phyloP scores from a whole-genome alignment of 192 early-diverging fungal genomes.

The Entomortierella beljakovae region DNA sequence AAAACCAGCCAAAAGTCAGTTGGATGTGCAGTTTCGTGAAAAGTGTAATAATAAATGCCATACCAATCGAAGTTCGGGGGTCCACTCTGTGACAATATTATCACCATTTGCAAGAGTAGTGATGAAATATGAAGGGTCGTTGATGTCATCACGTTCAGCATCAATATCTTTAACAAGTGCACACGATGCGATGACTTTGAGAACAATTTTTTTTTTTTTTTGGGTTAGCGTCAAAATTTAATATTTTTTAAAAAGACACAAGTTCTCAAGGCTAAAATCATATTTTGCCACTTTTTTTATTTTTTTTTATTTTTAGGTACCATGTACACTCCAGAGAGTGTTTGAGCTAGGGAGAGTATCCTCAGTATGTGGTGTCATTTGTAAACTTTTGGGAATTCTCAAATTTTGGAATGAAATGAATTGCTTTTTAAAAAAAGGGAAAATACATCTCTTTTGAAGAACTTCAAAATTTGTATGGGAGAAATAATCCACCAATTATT shows the following conservation, averaged over 20 bases:
- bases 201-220: not conserved
- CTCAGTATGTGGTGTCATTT: not conserved
- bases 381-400: no score
- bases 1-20: not conserved
- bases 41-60: not conserved
- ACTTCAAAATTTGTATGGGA: no score
- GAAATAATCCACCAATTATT: no score
- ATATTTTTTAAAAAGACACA: no score
- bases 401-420: not conserved
- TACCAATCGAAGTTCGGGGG: conserved; percentile 32
- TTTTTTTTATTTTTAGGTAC: conserved; percentile 16
- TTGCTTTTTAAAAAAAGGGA: not conserved
- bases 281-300: not conserved
- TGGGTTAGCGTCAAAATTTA: no score
- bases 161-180: conserved; percentile 33
- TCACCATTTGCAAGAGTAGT: conserved; percentile 8
- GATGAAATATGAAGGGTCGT: conserved; percentile 29
- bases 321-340: conserved; percentile 36
- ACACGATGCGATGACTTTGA: conserved; percentile 26
- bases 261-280: no score
- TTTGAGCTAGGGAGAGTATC: not conserved
- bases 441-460: no score
- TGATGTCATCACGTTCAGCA: conserved; percentile 19
- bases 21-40: no score
- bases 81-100: conserved; percentile 39